Percentiles rank a stretch among this genome's conserved stretches.
phyloP scores from a whole-genome alignment of 2,329 filamentous ascomycete species.

The Trichoderma lentiforme region DNA sequence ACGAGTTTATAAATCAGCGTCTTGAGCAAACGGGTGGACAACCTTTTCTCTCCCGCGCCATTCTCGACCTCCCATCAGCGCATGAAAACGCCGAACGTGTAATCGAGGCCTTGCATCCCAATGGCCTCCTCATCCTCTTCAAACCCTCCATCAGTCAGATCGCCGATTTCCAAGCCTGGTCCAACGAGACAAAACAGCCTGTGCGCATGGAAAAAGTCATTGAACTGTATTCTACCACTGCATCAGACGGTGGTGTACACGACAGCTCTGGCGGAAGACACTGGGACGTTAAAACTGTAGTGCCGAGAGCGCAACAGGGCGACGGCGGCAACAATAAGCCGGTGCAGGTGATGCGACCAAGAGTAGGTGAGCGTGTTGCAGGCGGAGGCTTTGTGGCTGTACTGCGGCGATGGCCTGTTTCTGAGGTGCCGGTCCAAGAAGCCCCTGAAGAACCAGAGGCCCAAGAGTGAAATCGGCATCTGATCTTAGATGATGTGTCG shows the following conservation, averaged over 20 bases:
- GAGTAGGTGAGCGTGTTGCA: constrained; percentile 38
- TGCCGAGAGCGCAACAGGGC: constrained; percentile 26
- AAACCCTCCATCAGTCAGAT: constrained; percentile 78
- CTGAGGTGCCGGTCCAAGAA: constrained; percentile 14
- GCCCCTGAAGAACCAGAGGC: neutral
- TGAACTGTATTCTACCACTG: constrained; percentile 49
- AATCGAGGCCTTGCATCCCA: constrained; percentile 56
- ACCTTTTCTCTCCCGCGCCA: constrained; percentile 68
- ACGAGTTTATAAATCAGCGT: constrained; percentile 58
- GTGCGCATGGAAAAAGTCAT: constrained; percentile 55
- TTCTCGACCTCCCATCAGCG: constrained; percentile 70
- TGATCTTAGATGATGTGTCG: neutral
- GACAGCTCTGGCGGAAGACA: constrained; percentile 51
- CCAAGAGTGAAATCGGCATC: neutral
- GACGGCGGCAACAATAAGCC: constrained; percentile 23
- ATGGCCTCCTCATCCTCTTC: constrained; percentile 67
- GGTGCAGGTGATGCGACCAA: constrained; percentile 42
- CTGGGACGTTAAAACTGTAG: constrained; percentile 59
- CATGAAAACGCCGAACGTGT: constrained; percentile 47
- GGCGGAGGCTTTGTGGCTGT: constrained; percentile 43
- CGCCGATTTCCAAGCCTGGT: constrained; percentile 50
- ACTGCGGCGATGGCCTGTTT: constrained; percentile 33
- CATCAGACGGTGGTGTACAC: constrained; percentile 41
- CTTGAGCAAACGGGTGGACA: constrained; percentile 38
- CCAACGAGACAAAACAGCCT: constrained; percentile 53